These are phyloP conservation scores for Candida argentea DNA, from an alignment of 805 yeast species.

Conservation along the genomic window DNA sequence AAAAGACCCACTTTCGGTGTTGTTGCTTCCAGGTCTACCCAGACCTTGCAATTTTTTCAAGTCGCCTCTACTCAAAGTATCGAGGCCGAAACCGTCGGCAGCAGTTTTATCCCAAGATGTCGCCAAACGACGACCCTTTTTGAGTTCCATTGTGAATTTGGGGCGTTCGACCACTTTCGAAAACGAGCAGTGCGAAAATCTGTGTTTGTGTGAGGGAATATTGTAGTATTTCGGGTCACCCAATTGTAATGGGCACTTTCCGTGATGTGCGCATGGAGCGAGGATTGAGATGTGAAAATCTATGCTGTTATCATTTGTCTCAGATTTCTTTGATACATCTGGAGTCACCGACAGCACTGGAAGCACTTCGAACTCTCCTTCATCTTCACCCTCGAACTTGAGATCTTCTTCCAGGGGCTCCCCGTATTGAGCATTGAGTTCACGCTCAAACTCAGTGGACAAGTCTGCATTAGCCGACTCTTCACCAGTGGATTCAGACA, in stretches of 20 bases:
- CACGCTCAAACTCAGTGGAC: conserved; percentile 14
- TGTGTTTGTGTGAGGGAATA: conserved; percentile 44
- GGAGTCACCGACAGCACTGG: conserved; percentile 10
- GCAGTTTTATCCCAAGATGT: conserved; percentile 57
- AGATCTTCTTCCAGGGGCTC: conserved; percentile 33
- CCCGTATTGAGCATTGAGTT: conserved; percentile 31
- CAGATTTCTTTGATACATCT: conserved; percentile 5
- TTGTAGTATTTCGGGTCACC: conserved; percentile 61
- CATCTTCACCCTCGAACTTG: conserved; percentile 37
- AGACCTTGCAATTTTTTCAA: conserved; percentile 44
- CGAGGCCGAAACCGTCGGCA: conserved; percentile 47
- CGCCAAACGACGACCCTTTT: conserved; percentile 68
- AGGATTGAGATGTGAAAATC: conserved; percentile 53
- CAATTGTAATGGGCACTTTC: conserved; percentile 75
- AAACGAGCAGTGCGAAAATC: conserved; percentile 67
- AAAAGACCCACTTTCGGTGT: conserved; percentile 61
- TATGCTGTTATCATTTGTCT: conserved; percentile 13
- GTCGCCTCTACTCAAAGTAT: conserved; percentile 17
- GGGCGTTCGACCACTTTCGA: conserved; percentile 70
- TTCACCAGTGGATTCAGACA: conserved; percentile 9
- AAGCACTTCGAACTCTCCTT: conserved; percentile 18
- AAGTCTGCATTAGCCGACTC: conserved; percentile 9
- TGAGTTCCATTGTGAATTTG: conserved; percentile 67
- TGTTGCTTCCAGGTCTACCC: conserved; percentile 70
- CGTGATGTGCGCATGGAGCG: conserved; percentile 90